phyloP scores from a whole-genome alignment of 129 eudicot species.

The Daucus carota region DH1_v3.0 NC_030382.2:53719001-53719500 shows the following conservation, averaged over 20 bases:
- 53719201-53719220: background rate
- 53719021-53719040: background rate
- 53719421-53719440: background rate
- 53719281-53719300: no score
- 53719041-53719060: background rate
- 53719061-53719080: slow-evolving; percentile 2
- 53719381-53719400: background rate
- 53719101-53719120: background rate
- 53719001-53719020: no score
- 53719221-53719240: background rate
- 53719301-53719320: background rate
- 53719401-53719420: background rate
- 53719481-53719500: background rate
- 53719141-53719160: background rate
- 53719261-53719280: no score
- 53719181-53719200: background rate
- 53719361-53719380: background rate
- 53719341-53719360: background rate
- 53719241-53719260: background rate
- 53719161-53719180: background rate
- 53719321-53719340: background rate
- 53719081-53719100: background rate
- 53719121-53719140: background rate
- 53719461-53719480: background rate
- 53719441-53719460: background rate